Percentiles rank a stretch among this genome's conserved stretches.
Conservation (phyloP, 2,329 filamentous ascomycete species). For the Hymenoscyphus fructigenus region DNA sequence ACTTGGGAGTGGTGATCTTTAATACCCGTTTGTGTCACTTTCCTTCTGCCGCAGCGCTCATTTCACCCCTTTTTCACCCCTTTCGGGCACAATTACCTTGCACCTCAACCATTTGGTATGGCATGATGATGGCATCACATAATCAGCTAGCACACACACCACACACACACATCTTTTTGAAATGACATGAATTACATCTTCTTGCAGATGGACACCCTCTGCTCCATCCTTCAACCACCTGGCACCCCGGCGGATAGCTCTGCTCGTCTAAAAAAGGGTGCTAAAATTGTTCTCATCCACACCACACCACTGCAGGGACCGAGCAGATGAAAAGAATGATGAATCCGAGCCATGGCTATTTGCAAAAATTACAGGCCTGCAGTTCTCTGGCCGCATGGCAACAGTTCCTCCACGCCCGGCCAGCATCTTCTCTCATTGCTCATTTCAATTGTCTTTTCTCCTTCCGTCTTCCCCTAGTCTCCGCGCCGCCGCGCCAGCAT, state of each 20-base stretch:
- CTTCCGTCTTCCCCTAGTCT: slow-evolving; percentile 34
- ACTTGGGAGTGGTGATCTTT: background rate
- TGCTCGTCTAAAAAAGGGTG: slow-evolving; percentile 17
- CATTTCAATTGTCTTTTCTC: slow-evolving; percentile 34
- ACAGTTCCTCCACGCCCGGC: slow-evolving; percentile 5
- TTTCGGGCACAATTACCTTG: background rate
- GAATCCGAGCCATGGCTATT: slow-evolving; percentile 7
- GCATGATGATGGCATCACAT: background rate
- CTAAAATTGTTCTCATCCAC: slow-evolving; percentile 4
- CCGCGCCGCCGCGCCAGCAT: slow-evolving; percentile 24
- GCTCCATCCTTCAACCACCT: background rate
- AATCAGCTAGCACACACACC: background rate
- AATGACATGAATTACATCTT: slow-evolving; percentile 1
- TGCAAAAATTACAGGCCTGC: slow-evolving; percentile 11
- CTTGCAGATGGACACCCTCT: background rate
- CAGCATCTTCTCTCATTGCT: slow-evolving; percentile 14
- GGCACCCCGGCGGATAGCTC: slow-evolving; percentile 5
- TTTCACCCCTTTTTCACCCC: slow-evolving; percentile 5
- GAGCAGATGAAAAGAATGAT: slow-evolving; percentile 1
- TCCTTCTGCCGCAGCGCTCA: background rate
- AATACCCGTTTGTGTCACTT: slow-evolving; percentile 9
- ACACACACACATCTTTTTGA: background rate
- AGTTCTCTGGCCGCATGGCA: background rate
- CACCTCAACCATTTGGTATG: background rate
- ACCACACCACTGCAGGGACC: background rate